Evolutionary conservation across 2,329 filamentous ascomycete species (phyloP), one percentile per base, ranked within the genome.

Genomic region (Gremmenia infestans): DNA sequence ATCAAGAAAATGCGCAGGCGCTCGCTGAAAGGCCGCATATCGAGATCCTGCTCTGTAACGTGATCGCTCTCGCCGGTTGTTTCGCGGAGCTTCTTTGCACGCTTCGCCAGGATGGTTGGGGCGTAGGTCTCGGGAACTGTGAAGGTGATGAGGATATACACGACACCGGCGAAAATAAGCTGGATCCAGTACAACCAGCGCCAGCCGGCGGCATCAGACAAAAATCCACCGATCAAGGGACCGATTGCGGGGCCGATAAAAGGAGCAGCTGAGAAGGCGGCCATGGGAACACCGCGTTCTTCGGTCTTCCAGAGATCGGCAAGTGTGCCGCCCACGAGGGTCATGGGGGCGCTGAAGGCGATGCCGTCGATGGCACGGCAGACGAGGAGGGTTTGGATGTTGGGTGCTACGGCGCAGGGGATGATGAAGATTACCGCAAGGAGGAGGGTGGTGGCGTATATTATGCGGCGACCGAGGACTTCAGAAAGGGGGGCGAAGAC

Each of bases 101-200:
- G 81, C 35, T 73, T 74, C 51, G 82, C 80, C n/a, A 96, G 81
- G 50, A 96, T 83, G 0, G 83, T 87, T 0, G 91, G 90, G 0
- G 90, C 86, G 70, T 94, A 96, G 0, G 91, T 96, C 72, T 96
- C 91, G 1, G 90, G 89, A 0, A 96, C 86, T n/a, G 89, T 94
- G 72, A 95, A 92, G 35, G 86, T 87, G 71, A 94, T 91, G 58
- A 92, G 69, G n/a, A 87, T 57, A 83, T 87, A 94, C 63, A 87
- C 81, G 49, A 86, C 68, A 14, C 78, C 84, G 25, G 87, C 76
- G 11, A 94, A 69, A 66, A 96, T 95, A 9, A 94, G 76, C 67
- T 93, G 89, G 64, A 96, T 82, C 87, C 88, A 93, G 75, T 93
- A 94, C 0, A 94, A 76, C 88, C 89, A 94, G 61, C 89, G 76